A percentile compares a stretch with the other conserved stretches of the same genome.
Conservation (phyloP, 2,329 filamentous ascomycete genomes). For the Periconia digitata region DNA sequence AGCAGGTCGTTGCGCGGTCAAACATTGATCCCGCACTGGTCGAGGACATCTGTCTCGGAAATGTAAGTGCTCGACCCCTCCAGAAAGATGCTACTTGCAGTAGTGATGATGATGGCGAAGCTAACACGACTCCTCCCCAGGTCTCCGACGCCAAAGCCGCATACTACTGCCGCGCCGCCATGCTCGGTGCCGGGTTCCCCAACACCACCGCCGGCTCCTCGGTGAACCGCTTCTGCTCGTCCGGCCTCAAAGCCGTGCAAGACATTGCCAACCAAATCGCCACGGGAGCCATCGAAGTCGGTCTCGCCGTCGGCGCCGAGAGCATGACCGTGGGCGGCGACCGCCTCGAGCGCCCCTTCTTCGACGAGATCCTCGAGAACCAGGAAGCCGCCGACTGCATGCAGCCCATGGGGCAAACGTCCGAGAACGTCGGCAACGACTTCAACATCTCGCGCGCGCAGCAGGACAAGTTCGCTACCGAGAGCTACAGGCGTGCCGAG, state of each 20-base stretch:
- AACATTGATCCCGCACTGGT: slow-evolving; percentile 78
- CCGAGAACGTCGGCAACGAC: slow-evolving; percentile 90
- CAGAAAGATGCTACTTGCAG: too few relatives aligned
- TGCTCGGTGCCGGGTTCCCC: slow-evolving; percentile 89
- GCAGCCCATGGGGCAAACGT: slow-evolving; percentile 97
- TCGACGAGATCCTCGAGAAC: slow-evolving; percentile 71
- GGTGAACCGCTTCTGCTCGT: slow-evolving; percentile 96
- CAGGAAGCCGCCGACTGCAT: slow-evolving; percentile 84
- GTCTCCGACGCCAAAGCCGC: slow-evolving; percentile 83
- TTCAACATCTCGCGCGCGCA: slow-evolving; percentile 78
- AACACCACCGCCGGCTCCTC: slow-evolving; percentile 81
- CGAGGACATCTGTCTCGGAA: slow-evolving; percentile 90
- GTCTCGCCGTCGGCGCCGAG: slow-evolving; percentile 86
- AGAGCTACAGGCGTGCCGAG: slow-evolving; percentile 87
- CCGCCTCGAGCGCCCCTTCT: slow-evolving; percentile 70
- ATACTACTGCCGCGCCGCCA: slow-evolving; percentile 86
- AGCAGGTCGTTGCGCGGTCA: slow-evolving; percentile 64
- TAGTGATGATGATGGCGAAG: too few relatives aligned
- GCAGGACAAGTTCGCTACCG: slow-evolving; percentile 84
- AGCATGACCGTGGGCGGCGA: slow-evolving; percentile 79
- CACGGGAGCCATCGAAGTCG: slow-evolving; percentile 78
- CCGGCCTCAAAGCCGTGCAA: slow-evolving; percentile 90
- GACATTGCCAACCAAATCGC: slow-evolving; percentile 90
- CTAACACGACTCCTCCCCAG: slow-evolving; percentile 44
- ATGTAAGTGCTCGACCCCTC: slow-evolving; percentile 59